Base-by-base conservation (phyloP, 352 stramenopile species). In the Pythium phragmitis region DNA sequence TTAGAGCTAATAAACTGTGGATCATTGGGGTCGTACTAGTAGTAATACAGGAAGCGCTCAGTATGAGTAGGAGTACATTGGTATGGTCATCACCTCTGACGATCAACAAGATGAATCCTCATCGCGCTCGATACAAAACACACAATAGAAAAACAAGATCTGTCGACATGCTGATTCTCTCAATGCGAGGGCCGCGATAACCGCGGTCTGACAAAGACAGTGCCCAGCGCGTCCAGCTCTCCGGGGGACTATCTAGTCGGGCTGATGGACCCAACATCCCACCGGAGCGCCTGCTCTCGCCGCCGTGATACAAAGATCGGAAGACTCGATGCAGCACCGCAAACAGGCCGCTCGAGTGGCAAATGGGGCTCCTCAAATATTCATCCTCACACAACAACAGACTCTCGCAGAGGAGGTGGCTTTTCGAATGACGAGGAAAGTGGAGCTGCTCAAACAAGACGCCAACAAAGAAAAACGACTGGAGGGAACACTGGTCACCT, bases 1-100 rank as follows among this genome's bases (percentile, higher is more conserved):
- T 79, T 94, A 94, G 85, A 94, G 85, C 85, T 94, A 94, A 94
- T 94, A 89, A 87, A 57, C 16, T 53, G 77, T 89, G 71, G 82
- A 91, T 93, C 84, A 93, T 87, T 53, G 82, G 80, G 81, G 51
- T 66, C 30, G 8, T 30, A 0, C 6, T 4, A n/a, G 34, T 16
- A 41, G 16, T 3, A 21, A n/a, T 23, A 45, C 28, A 43, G 28
- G 4, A 66, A 63, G 67, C 63, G 59, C 68, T 74, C 68, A 67
- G 68, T 65, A 74, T 74, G 68, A 74, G 68, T 74, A 74, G 68
- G 68, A 74, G 68, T 74, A 64, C 53, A 74, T 63, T 70, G 56
- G 45, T 56, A 60, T 74, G 41, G 68, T 74, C 63, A 70, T 74
- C 68, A 70, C 43, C 26, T 71, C 61, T 57, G 60, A 64, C 52